These are phyloP conservation scores for Calcarisporium arbuscula DNA, from an alignment of 2,329 filamentous ascomycete species.

Conservation along the genomic window DNA sequence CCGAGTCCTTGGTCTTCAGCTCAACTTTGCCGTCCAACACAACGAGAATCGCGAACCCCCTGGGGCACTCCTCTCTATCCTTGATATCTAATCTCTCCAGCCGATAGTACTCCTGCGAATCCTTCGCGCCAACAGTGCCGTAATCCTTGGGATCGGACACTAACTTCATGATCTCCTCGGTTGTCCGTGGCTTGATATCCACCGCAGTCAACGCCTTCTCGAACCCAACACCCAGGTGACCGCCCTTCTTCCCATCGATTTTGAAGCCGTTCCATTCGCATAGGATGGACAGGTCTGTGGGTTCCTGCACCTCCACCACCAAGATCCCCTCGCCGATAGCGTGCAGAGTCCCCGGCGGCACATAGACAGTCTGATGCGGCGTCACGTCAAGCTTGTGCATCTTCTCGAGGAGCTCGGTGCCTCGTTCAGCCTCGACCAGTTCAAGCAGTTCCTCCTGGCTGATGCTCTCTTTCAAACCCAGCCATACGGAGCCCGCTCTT, in stretches of 20 bases:
- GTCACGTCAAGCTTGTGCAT: conserved; percentile 13
- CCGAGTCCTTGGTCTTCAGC: conserved; percentile 4
- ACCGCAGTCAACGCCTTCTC: conserved; percentile 12
- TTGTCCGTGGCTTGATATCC: conserved; percentile 4
- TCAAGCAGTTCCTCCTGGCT: conserved; percentile 6
- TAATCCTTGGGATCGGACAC: conserved; percentile 3
- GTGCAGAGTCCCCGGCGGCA: conserved; percentile 14
- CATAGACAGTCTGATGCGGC: conserved; percentile 14
- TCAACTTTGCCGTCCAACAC: conserved; percentile 6
- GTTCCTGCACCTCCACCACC: conserved; percentile 14
- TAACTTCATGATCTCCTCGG: conserved; percentile 7
- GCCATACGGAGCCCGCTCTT: conserved; percentile 10
- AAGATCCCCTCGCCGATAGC: conserved; percentile 15
- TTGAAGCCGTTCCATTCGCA: conserved; percentile 13
- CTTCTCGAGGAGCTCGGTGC: conserved; percentile 6
- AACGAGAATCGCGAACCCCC: conserved; percentile 12
- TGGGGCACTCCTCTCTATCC: neutral
- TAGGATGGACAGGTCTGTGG: conserved; percentile 13
- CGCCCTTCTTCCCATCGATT: conserved; percentile 10
- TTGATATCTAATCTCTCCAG: conserved; percentile 9
- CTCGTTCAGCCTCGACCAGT: conserved; percentile 8
- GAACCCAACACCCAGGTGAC: conserved; percentile 13
- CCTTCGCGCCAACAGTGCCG: conserved; percentile 4
- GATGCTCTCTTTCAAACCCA: conserved; percentile 11
- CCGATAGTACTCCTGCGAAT: conserved; percentile 11